A percentile compares a stretch with the other conserved stretches of the same genome.
These are phyloP conservation scores for Physaria fendleri DNA, from an alignment of 345 rosid genomes.

Conservation along the genomic window DNA sequence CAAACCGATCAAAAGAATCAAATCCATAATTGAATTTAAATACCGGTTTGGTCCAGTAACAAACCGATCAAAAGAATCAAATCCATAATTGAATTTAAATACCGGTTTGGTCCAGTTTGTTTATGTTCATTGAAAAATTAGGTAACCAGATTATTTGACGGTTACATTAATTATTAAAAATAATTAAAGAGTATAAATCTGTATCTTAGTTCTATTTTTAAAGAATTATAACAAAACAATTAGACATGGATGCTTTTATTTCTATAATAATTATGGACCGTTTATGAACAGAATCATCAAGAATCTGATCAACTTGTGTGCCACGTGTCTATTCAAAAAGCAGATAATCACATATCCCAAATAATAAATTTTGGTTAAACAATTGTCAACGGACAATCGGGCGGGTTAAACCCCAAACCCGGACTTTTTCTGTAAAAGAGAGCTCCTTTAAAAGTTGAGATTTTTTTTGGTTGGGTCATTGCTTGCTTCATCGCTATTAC, in stretches of 20 bases:
- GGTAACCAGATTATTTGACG: too few relatives aligned
- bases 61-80: too few relatives aligned
- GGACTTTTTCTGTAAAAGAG: slow-evolving; percentile 3
- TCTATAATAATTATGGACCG: background rate
- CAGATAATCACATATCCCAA: background rate
- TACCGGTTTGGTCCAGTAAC: too few relatives aligned
- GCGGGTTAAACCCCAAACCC: slow-evolving; percentile 13
- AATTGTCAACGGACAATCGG: slow-evolving; percentile 27
- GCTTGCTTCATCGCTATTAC: slow-evolving; percentile 27
- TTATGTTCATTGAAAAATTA: too few relatives aligned
- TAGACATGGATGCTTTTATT: background rate
- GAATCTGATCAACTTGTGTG: slow-evolving; percentile 4
- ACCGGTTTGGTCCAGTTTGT: too few relatives aligned
- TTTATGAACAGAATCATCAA: slow-evolving; percentile 4
- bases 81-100: too few relatives aligned
- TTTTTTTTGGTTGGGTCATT: background rate
- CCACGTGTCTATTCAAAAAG: slow-evolving; percentile 10
- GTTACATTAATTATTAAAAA: too few relatives aligned
- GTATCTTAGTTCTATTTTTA: too few relatives aligned
- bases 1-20: too few relatives aligned
- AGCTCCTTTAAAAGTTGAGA: slow-evolving; percentile 5
- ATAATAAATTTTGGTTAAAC: background rate
- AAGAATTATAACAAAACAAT: background rate
- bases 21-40: too few relatives aligned
- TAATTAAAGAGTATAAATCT: too few relatives aligned